Evolutionary conservation across 352 stramenopile species (phyloP), one percentile per base, ranked within the genome.

Genomic region (Pythium folliculosum): DNA sequence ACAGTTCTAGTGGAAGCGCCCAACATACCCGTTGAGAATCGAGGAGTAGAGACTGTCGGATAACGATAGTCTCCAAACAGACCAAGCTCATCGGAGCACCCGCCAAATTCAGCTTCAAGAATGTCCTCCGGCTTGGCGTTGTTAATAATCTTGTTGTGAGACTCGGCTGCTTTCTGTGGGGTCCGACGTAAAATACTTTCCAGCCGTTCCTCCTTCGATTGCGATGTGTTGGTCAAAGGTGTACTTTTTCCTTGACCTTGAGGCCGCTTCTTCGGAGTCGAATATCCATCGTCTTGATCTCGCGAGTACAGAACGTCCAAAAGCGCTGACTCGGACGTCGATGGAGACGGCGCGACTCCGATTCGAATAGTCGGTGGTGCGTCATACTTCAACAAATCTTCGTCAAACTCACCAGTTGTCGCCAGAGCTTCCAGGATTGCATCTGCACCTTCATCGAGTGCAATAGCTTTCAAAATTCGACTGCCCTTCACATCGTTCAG

Each of bases 41-140:
- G 32, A 16, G 47, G 32, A 22, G 32, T 49, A n/a, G 72, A 68
- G n/a, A 70, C 14, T 0, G 58, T 60, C 2, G 73, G 73, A 47
- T 79, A 79, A 22, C 58, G 69, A 64, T 79, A 79, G 21, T 62
- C 49, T 48, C 59, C 67, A 30, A 79, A 72, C 2, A 79, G 63
- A 5, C 45, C 65, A 1, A 79, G 44, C 35, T 78, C 72, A 40
- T 73, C 73, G 14, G 32, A 44, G 38, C 67, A 55, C 45, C 19
- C 48, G 3, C 66, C 73, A 63, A 75, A 77, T 40, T 77, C 66
- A 5, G 66, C 63, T 49, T 65, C 70, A 16, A 79, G 40, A 23
- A 79, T 79, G 37, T 69, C 61, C 19, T 77, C 73, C 5, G 63
- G 62, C 23, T 77, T 70, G 4, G 62, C 72, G 37, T 69, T 70